phyloP scores from a whole-genome alignment of 2,329 filamentous ascomycete genomes.

The Pezicula carpinea region DNA sequence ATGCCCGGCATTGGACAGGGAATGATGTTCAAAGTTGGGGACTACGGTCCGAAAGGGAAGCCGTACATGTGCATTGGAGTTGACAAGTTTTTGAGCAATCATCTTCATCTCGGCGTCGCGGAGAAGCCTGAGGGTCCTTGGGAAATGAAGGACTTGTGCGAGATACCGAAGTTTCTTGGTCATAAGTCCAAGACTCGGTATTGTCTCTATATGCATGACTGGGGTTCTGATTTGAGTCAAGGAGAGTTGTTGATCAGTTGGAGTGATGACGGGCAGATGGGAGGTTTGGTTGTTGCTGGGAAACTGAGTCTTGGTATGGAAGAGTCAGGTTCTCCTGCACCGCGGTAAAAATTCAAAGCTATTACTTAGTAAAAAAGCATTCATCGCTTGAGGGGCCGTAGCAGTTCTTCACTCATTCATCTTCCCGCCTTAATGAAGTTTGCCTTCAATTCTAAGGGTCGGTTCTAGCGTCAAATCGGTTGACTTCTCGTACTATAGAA shows the following conservation, averaged over 20 bases:
- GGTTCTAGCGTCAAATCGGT: too few species aligned
- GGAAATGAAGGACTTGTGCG: neutral
- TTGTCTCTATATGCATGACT: slow-evolving; percentile 1
- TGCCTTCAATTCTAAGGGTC: too few species aligned
- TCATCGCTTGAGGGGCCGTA: neutral
- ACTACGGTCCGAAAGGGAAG: neutral
- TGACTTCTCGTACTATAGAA: too few species aligned
- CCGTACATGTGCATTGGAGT: slow-evolving; percentile 3
- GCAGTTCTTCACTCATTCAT: neutral
- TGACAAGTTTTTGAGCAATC: neutral
- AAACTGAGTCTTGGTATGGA: neutral
- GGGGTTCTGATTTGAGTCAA: slow-evolving; percentile 2
- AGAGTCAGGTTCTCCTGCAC: neutral
- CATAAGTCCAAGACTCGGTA: neutral
- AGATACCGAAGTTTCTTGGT: neutral
- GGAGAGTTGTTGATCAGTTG: neutral
- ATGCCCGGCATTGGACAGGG: slow-evolving; percentile 1
- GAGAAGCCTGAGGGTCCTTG: slow-evolving; percentile 2
- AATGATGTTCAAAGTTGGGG: slow-evolving; percentile 5
- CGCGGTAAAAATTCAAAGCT: neutral
- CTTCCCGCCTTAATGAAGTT: neutral
- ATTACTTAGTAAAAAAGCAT: neutral
- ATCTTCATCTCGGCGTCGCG: neutral
- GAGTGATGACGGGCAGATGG: slow-evolving; percentile 2
- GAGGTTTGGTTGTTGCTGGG: neutral